Evolutionary conservation across 2,329 filamentous ascomycete species (phyloP).

Genomic region (Metarhizium sp.): DNA sequence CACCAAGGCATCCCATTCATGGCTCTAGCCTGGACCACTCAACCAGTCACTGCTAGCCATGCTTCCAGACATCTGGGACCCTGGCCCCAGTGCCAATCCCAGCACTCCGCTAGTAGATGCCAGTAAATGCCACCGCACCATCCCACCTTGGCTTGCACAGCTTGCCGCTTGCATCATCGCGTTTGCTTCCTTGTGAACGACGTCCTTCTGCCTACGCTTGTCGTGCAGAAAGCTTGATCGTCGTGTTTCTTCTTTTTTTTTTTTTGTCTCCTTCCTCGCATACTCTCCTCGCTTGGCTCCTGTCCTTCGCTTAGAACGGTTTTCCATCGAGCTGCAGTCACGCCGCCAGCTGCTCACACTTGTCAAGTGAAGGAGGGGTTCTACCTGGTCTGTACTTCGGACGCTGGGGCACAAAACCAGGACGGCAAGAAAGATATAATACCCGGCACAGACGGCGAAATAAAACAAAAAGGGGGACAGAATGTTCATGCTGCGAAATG

Average conservation of each 20-base stretch:
- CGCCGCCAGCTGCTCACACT: not conserved
- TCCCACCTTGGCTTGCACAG: not conserved
- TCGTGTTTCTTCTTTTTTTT: not conserved
- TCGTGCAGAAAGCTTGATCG: not conserved
- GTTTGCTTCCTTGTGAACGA: not conserved
- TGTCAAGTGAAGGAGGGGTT: not conserved
- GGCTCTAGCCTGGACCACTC: no score
- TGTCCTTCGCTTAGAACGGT: not conserved
- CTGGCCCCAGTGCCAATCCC: no score
- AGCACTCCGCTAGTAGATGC: no score
- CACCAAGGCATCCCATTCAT: no score
- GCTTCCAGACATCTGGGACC: no score
- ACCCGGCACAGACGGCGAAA: not conserved
- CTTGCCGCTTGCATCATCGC: conserved; percentile 4
- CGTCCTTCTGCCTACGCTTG: not conserved
- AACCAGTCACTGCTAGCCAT: no score
- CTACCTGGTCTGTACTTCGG: not conserved
- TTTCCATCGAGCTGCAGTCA: not conserved
- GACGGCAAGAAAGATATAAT: not conserved
- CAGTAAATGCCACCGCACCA: not conserved
- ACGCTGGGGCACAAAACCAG: not conserved
- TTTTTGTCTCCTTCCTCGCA: not conserved
- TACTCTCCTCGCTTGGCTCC: not conserved
- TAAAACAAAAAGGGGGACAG: not conserved
- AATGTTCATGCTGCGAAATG: conserved; percentile 36